Evolutionary conservation across 2,329 filamentous ascomycete genomes (phyloP).

Genomic region (Thielaviopsis euricoi): DNA sequence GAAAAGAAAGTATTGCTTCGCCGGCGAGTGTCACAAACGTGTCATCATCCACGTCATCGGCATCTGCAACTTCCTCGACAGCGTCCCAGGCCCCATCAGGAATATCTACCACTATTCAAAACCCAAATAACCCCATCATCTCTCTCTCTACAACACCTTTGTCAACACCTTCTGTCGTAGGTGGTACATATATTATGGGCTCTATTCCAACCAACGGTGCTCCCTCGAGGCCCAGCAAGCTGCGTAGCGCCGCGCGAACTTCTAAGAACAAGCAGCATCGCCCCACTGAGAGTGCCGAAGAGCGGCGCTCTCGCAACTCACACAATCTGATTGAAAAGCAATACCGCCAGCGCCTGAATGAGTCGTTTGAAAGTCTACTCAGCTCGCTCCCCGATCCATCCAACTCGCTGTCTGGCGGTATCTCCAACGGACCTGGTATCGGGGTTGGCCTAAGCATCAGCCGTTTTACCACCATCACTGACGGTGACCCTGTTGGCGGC

Average conservation of each 20-base stretch:
- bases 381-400: conserved; percentile 16
- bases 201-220: conserved; percentile 8
- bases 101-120: not conserved
- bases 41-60: conserved; percentile 5
- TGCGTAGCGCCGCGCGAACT: conserved; percentile 18
- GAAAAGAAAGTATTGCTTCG: not conserved
- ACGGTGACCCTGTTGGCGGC: not conserved
- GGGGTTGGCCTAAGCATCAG: conserved; percentile 5
- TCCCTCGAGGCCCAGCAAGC: conserved; percentile 7
- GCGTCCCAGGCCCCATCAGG: not conserved
- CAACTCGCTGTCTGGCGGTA: not conserved
- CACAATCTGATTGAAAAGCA: conserved; percentile 21
- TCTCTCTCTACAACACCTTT: not conserved
- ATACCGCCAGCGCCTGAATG: conserved; percentile 20
- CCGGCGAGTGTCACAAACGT: not conserved
- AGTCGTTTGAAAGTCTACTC: conserved; percentile 19
- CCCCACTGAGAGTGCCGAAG: conserved; percentile 16
- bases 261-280: conserved; percentile 18
- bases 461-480: conserved; percentile 7
- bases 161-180: not conserved
- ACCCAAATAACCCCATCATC: not conserved
- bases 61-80: conserved; percentile 5
- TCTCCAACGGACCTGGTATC: not conserved
- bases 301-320: conserved; percentile 18
- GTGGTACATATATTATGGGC: conserved; percentile 9